Evolutionary conservation across 2,329 filamentous ascomycete genomes (phyloP), one percentile per base, ranked within the genome.

Genomic region (Pestalotiopsis sp.): DNA sequence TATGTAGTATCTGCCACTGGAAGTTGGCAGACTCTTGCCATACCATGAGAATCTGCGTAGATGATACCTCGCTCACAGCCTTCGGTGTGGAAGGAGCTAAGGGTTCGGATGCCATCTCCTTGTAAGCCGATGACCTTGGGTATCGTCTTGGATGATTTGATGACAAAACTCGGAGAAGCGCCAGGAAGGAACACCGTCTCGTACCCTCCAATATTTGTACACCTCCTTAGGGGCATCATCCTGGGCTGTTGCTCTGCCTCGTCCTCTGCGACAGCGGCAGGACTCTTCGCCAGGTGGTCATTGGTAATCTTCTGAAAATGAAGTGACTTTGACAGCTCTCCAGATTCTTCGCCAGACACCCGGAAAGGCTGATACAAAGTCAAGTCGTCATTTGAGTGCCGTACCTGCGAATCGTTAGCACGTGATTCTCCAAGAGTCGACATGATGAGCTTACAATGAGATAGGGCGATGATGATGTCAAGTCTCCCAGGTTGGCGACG

Each of bases 341-440:
- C 72, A 7, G 75, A 73, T n/a, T 74, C 77, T 67, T 78, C 78
- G 35, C 75, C 76, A 52, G 76, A 80, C 69, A 81, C 81, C 56
- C 88, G 85, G 72, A 94, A 91, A 1, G 95, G 94, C 76, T 96
- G 90, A 77, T 98, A 99, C 59, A 98, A 86, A 11, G 92, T 91
- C 40, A 98, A 82, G 75, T 98, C 94, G 71, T 97, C 92, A 68
- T 89, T 91, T 10, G 88, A 85, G 62, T 93, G 93, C 64, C 95
- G 92, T 35, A 94, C 82, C 92, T 94, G 70, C 13, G 24, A 13
- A 22, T 14, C 39, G 14, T 24, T 38, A 55, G 24, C 20, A 14
- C 5, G 13, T 20, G 0, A 38, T 9, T 35, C 24, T 30, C 13
- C 4, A 22, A 4, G 5, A 30, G 10, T 7, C 7, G 17, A 20